Evolutionary conservation across 2,329 filamentous ascomycete genomes (phyloP).

Genomic region (Epichloe coenophiala): DNA sequence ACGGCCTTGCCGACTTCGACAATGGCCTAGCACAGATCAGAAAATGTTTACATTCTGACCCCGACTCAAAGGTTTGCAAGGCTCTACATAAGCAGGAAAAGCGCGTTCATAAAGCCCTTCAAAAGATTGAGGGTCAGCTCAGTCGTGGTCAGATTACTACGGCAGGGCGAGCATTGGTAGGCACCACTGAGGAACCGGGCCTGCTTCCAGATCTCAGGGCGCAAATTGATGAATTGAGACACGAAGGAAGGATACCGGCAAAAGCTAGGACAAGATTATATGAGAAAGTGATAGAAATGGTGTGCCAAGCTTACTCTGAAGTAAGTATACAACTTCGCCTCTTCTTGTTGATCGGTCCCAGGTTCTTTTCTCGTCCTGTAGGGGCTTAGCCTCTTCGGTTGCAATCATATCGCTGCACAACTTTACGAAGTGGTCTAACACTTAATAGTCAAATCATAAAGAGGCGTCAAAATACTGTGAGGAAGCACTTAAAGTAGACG

Average conservation of each 20-base stretch:
- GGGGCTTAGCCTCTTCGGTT: not conserved
- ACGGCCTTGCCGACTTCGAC: slow-evolving; percentile 67
- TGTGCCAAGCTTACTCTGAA: slow-evolving; percentile 72
- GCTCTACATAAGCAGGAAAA: slow-evolving; percentile 74
- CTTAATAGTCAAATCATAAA: slow-evolving; percentile 44
- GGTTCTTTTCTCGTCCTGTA: not conserved
- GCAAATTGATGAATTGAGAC: slow-evolving; percentile 53
- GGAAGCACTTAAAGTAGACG: slow-evolving; percentile 58
- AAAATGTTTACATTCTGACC: slow-evolving; percentile 89
- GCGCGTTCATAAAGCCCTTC: slow-evolving; percentile 59
- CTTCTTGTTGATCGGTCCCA: too few species aligned
- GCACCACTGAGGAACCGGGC: slow-evolving; percentile 56
- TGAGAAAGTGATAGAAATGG: slow-evolving; percentile 56
- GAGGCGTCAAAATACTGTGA: slow-evolving; percentile 71
- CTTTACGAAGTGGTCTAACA: not conserved
- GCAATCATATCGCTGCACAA: not conserved
- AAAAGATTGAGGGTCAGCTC: slow-evolving; percentile 54
- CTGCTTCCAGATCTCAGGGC: slow-evolving; percentile 66
- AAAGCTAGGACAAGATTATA: slow-evolving; percentile 58
- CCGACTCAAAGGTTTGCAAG: slow-evolving; percentile 88
- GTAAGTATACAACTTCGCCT: slow-evolving; percentile 28
- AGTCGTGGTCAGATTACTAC: slow-evolving; percentile 68
- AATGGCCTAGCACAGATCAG: slow-evolving; percentile 70
- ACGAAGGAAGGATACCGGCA: slow-evolving; percentile 58
- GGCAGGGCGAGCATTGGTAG: slow-evolving; percentile 65